Evolutionary conservation across 116 monocot genomes (phyloP).

Genomic region (Zostera marina): DNA sequence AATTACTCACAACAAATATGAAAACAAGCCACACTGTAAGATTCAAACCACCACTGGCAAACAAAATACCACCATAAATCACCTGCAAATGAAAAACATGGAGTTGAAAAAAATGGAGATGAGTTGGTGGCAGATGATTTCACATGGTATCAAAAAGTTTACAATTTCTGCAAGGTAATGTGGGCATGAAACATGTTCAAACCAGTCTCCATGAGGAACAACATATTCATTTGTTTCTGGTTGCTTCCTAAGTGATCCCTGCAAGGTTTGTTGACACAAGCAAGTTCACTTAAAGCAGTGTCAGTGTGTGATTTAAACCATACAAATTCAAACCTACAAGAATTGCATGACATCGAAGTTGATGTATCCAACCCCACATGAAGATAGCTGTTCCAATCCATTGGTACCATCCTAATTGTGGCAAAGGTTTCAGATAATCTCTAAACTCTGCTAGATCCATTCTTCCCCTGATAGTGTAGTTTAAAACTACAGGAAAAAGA

Average conservation of each 20-base stretch:
- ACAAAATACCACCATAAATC: constrained; percentile 66
- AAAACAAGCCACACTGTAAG: constrained; percentile 71
- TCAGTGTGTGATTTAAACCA: neutral
- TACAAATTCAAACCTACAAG: constrained; percentile 39
- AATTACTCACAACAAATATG: constrained; percentile 54
- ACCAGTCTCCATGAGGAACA: constrained; percentile 89
- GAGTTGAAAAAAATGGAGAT: neutral
- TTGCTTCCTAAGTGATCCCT: constrained; percentile 63
- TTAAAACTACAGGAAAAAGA: constrained; percentile 23
- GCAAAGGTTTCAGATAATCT: constrained; percentile 25
- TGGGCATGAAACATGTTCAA: constrained; percentile 68
- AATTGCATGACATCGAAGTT: constrained; percentile 70
- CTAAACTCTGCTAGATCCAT: constrained; percentile 27
- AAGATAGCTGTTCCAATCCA: constrained; percentile 62
- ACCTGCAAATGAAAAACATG: constrained; percentile 21
- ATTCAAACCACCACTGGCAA: constrained; percentile 57
- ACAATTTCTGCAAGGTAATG: constrained; percentile 96
- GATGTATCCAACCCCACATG: constrained; percentile 82
- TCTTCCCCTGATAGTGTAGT: constrained; percentile 12
- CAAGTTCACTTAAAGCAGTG: constrained; percentile 4
- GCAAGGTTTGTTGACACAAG: constrained; percentile 7
- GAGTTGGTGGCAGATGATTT: neutral
- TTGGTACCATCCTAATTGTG: constrained; percentile 45
- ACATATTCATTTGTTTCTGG: constrained; percentile 57
- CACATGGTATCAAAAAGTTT: neutral